Evolutionary conservation across 805 yeast genomes (phyloP).

Genomic region (Yamadazyma phyllophila): DNA sequence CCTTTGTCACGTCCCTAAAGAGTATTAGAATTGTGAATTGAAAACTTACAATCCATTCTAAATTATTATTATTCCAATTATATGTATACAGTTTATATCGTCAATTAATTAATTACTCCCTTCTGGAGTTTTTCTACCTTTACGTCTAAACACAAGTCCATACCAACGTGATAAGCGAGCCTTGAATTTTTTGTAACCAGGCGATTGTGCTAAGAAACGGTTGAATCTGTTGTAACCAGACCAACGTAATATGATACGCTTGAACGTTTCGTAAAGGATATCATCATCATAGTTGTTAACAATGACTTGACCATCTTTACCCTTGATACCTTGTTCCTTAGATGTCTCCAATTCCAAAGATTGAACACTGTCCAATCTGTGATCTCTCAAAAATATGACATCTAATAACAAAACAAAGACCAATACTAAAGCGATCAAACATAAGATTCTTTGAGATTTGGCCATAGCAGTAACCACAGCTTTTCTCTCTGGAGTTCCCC

Average conservation of each 20-base stretch:
- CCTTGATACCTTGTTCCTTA: conserved; percentile 18
- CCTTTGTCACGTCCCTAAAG: too few species aligned
- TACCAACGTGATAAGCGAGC: too few species aligned
- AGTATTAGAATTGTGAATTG: too few species aligned
- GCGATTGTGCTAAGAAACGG: too few species aligned
- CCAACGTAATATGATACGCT: too few species aligned
- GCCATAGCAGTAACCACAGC: conserved; percentile 59
- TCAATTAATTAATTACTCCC: too few species aligned
- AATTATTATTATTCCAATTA: background rate
- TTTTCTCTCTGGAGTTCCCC: conserved; percentile 63
- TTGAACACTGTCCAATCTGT: conserved; percentile 39
- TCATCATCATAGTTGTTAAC: conserved; percentile 28
- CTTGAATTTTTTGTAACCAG: too few species aligned
- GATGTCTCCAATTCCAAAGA: conserved; percentile 19
- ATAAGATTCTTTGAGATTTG: conserved; percentile 56
- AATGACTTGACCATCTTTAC: conserved; percentile 18
- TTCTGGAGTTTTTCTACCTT: too few species aligned
- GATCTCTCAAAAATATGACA: conserved; percentile 54
- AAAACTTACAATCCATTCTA: background rate
- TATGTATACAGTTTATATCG: too few species aligned
- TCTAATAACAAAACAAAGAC: conserved; percentile 50
- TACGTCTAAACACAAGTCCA: too few species aligned
- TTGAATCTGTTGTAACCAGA: too few species aligned
- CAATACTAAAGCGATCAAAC: conserved; percentile 54
- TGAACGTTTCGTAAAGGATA: conserved; percentile 14